phyloP scores from a whole-genome alignment of 2,329 filamentous ascomycete genomes.

The Fusarium pseudonygamai region DNA sequence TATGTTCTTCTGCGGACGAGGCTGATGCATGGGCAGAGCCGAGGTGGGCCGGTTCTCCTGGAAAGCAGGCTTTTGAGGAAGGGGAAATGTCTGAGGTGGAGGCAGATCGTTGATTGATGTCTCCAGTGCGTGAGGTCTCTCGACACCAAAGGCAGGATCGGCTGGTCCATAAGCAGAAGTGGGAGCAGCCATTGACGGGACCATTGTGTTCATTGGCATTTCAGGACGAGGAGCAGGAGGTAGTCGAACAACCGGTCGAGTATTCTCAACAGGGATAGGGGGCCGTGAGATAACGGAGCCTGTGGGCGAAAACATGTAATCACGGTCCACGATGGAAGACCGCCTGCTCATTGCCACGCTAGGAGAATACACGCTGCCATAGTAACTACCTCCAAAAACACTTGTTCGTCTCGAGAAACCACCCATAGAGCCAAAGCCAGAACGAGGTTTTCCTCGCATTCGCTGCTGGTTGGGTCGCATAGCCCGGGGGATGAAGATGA shows the following conservation, averaged over 20 bases:
- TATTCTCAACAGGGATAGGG: conserved; percentile 67
- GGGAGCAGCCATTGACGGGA: conserved; percentile 9
- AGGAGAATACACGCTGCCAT: conserved; percentile 83
- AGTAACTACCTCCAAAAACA: conserved; percentile 74
- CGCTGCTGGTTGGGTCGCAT: conserved; percentile 94
- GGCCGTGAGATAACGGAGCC: conserved; percentile 79
- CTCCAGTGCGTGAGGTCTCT: conserved; percentile 33
- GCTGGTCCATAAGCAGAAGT: conserved; percentile 7
- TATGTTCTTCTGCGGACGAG: conserved; percentile 91
- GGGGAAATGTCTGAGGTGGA: conserved; percentile 66
- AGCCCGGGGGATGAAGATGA: conserved; percentile 96
- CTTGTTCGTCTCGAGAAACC: conserved; percentile 83
- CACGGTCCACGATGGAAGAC: conserved; percentile 77
- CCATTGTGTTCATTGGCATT: conserved; percentile 35
- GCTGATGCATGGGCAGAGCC: conserved; percentile 85
- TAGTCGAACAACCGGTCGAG: conserved; percentile 82
- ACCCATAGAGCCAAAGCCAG: conserved; percentile 73
- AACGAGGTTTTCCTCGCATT: conserved; percentile 72
- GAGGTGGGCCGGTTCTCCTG: conserved; percentile 63
- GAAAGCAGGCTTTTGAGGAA: conserved; percentile 67
- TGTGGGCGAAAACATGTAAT: conserved; percentile 81
- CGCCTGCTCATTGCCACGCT: conserved; percentile 89
- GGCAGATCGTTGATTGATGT: conserved; percentile 62
- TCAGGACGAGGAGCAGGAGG: conserved; percentile 67
- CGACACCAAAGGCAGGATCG: conserved; percentile 30